A percentile compares a stretch with the other conserved stretches of the same genome.
phyloP scores from a whole-genome alignment of 306 rosid species.

The Vigna trinervia region DNA sequence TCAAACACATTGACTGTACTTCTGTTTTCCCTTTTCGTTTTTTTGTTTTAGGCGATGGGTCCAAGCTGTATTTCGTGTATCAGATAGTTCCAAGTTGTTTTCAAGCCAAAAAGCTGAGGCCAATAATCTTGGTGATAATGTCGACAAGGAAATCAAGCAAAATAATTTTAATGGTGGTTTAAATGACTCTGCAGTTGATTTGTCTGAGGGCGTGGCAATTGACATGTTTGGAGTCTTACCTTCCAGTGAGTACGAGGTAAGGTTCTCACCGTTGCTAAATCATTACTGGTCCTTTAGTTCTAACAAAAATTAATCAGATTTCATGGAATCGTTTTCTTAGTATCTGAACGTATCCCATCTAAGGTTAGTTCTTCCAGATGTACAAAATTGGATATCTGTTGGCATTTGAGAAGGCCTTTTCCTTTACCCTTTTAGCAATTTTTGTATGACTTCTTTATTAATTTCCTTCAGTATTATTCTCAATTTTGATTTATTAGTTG shows the following conservation, averaged over 20 bases:
- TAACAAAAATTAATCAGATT: not conserved
- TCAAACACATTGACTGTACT: conserved; percentile 5
- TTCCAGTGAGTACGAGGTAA: conserved; percentile 67
- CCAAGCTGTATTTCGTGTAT: conserved; percentile 77
- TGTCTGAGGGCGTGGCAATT: conserved; percentile 75
- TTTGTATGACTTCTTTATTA: not conserved
- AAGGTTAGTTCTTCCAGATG: conserved; percentile 10
- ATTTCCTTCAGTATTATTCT: conserved; percentile 4
- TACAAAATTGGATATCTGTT: conserved; percentile 12
- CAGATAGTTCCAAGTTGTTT: conserved; percentile 54
- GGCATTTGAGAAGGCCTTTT: conserved; percentile 6
- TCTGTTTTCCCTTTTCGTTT: conserved; percentile 27
- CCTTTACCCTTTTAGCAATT: not conserved
- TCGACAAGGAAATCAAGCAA: conserved; percentile 41
- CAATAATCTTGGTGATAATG: conserved; percentile 40
- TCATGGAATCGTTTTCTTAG: not conserved
- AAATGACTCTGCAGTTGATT: conserved; percentile 66
- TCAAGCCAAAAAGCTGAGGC: conserved; percentile 45
- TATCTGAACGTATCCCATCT: not conserved
- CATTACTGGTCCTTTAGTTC: conserved; percentile 31
- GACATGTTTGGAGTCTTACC: conserved; percentile 83
- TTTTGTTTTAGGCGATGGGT: conserved; percentile 81
- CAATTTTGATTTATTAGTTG: not conserved
- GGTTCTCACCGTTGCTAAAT: conserved; percentile 18
- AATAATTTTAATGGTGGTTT: conserved; percentile 38